Percentiles rank a stretch among this genome's conserved stretches.
Conservation (phyloP, 1,139 yeast species). For the Komagataea norvegica region DNA sequence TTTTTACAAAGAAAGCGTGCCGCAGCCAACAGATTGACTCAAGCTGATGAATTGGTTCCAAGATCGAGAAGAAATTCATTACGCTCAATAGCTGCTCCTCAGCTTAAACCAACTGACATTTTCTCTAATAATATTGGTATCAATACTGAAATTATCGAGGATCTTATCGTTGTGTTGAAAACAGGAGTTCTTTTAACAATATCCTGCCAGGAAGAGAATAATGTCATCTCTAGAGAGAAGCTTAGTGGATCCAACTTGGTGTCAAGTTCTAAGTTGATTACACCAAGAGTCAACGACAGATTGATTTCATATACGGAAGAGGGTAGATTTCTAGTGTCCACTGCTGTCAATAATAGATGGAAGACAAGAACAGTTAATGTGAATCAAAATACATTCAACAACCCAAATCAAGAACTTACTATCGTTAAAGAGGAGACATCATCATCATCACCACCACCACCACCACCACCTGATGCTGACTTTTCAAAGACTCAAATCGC, state of each 20-base stretch:
- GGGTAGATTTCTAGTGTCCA: constrained; percentile 55
- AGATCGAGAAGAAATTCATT: constrained; percentile 29
- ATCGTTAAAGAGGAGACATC: neutral
- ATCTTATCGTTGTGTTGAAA: constrained; percentile 34
- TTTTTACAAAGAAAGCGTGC: constrained; percentile 43
- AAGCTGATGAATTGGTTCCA: constrained; percentile 13
- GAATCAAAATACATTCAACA: constrained; percentile 45
- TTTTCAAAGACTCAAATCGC: constrained; percentile 34
- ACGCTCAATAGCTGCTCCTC: constrained; percentile 26
- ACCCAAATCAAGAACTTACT: constrained; percentile 17
- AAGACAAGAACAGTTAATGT: constrained; percentile 47
- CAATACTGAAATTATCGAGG: constrained; percentile 29
- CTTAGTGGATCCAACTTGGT: constrained; percentile 33
- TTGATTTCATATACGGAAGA: constrained; percentile 52
- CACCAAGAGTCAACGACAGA: constrained; percentile 75
- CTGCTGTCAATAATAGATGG: constrained; percentile 66
- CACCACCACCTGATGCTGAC: constrained; percentile 10
- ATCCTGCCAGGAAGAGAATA: constrained; percentile 44
- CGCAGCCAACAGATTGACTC: constrained; percentile 5
- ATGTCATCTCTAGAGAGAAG: constrained; percentile 26
- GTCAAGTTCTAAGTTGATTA: constrained; percentile 50
- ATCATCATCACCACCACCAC: constrained; percentile 1
- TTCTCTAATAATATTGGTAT: constrained; percentile 22
- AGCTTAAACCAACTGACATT: constrained; percentile 16
- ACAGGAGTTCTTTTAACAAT: constrained; percentile 46